Conservation (phyloP, 129 eudicot species). For the Lonicera japonica region DNA sequence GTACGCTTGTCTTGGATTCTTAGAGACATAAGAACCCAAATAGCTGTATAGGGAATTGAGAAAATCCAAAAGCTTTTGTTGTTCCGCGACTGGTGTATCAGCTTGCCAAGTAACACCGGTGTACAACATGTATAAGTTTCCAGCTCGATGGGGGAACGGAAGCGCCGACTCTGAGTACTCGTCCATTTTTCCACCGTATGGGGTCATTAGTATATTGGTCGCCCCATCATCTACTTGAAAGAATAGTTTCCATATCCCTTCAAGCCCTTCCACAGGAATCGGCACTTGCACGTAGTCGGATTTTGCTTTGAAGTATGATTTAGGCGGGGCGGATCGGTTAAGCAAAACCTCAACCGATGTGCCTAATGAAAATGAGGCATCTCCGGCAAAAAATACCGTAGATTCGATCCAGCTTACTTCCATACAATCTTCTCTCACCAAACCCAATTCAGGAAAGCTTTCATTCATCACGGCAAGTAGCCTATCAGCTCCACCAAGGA, state of each 20-base stretch:
- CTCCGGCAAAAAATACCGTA: not conserved
- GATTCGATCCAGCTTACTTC: conserved; percentile 38
- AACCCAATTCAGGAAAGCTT: conserved; percentile 20
- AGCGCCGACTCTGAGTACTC: conserved; percentile 5
- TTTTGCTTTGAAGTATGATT: conserved; percentile 18
- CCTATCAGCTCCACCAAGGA: conserved; percentile 19
- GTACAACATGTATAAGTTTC: not conserved
- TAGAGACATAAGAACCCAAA: not conserved
- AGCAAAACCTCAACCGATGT: conserved; percentile 9
- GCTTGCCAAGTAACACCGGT: not conserved
- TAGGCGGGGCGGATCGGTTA: not conserved
- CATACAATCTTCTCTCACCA: conserved; percentile 13
- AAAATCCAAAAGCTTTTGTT: not conserved
- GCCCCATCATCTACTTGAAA: not conserved
- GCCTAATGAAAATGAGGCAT: not conserved
- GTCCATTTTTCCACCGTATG: conserved; percentile 25
- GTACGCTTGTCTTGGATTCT: not conserved
- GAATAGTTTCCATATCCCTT: conserved; percentile 8
- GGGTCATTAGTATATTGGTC: not conserved
- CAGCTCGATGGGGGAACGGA: conserved; percentile 27
- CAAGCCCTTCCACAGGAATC: conserved; percentile 16
- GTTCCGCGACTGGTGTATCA: not conserved
- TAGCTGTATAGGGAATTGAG: not conserved
- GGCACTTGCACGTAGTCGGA: conserved; percentile 29
- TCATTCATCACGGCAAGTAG: conserved; percentile 8